Base-by-base conservation (phyloP, 2,329 filamentous ascomycete species). In the Paecilomyces sp. region DNA sequence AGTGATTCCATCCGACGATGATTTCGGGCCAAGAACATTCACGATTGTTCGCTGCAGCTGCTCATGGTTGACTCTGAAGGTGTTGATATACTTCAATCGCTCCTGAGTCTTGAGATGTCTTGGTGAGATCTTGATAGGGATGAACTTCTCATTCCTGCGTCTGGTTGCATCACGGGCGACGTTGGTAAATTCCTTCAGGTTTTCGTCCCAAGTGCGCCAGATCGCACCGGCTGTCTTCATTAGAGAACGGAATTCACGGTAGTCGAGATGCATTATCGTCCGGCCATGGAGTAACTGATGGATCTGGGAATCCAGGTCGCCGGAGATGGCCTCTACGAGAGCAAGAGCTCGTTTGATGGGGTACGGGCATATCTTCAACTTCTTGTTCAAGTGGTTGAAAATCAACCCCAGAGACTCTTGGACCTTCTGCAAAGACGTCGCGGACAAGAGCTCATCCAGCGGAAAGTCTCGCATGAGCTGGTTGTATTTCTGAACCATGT, bases 401-500 rank as follows among this genome's bases (percentile, higher is more conserved):
- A 99, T 96, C 68, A 92, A 85, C 53, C 88, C 85, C 63, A 99
- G 85, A 6, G 94, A 90, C 68, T 97, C 92, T 69, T 94, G 87
- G 2, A 96, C 87, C 75, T 96, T 97, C 68, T 87, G 81, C 53
- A 99, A 77, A 0, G 92, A 93, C 0, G 92, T 95, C 1, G 94
- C 92, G 15, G 94, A 96, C 18, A 97, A 83, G 30, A 99, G 80
- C 74, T 99, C 94, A 71, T 97, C 93, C 34, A 99, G 81, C 0
- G 94, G 94, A 64, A 99, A 97, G 73, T 99, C 95, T 63, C 94
- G 89, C 91, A 99, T 97, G 25, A 99, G 84, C 77, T 96, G 91
- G 73, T 99, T 99, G 81, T 97, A 99, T 76, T 97, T 97, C 75
- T 96, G 91, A 54, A 99, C 95, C 72, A 90, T 89, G 63, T 99